Base-by-base conservation (phyloP, 371 early-diverging fungal species). In the Vairimorpha apis region DNA sequence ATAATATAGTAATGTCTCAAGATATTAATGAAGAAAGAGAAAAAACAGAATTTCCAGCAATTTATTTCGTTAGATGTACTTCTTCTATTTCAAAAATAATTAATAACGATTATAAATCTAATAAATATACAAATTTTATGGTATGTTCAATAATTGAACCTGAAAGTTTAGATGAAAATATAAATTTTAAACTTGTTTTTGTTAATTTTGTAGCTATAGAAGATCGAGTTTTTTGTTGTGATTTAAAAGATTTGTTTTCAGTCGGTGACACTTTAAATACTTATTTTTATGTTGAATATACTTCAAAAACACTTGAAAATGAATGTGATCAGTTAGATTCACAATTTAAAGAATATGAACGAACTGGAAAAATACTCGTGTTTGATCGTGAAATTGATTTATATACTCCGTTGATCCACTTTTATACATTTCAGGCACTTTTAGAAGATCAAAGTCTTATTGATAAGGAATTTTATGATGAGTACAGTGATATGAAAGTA, bases 401-500 rank as follows among this genome's bases (percentile, higher is more conserved):
- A 27, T 76, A 51, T 53, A 73, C 81, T 1, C 84, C 84, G 8
- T 53, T 83, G 12, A 23, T 83, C 14, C 81, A 83, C 53, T 83
- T 72, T 37, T 83, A 78, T 69, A 75, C 77, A 2, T 82, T 83
- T 75, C 69, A 79, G 35, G 63, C 79, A 16, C 25, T 82, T 14
- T 49, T 83, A 38, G 55, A 41, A 21, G 77, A 76, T 21, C 30
- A 70, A 1, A 76, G 70, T 18, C 30, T 72, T 14, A 63, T 72
- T 29, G 16, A 67, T 30, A 75, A 49, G 10, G 60, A 60, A 56
- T 65, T 68, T 41, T 43, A 47, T 18, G 62, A 69, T 63, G 38
- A 65, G 30, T 66, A 71, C n/a, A 63, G 65, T 29, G 70, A 74
- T 23, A 62, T 41, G 33, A 55, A 53, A 37, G 51, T 82, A 5